These are phyloP conservation scores for Leucosporidium yakuticum DNA, from an alignment of 768 basidiomycete genomes.

Conservation along the genomic window DNA sequence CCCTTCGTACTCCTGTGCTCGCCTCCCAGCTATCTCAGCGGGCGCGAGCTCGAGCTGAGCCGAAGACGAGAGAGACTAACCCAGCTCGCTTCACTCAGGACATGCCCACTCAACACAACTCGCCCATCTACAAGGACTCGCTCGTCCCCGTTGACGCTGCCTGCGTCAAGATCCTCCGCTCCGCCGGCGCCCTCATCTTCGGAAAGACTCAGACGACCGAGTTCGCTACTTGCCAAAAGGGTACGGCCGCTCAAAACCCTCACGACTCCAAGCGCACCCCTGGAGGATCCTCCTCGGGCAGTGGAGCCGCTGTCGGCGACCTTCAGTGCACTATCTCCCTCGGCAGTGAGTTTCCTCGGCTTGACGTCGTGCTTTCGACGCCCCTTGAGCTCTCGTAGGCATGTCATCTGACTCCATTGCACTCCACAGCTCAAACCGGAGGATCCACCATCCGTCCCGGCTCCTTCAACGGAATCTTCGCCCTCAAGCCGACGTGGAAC, in stretches of 20 bases:
- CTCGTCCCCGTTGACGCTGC: slow-evolving; percentile 37
- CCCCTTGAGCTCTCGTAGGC: background rate
- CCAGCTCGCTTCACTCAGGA: slow-evolving; percentile 30
- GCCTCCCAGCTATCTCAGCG: too few relatives aligned
- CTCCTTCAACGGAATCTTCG: slow-evolving; percentile 42
- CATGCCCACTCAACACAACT: slow-evolving; percentile 42
- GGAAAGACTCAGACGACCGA: slow-evolving; percentile 40
- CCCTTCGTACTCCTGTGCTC: background rate
- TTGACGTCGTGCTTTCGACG: background rate
- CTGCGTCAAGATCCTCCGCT: slow-evolving; percentile 34
- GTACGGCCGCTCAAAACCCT: slow-evolving; percentile 35
- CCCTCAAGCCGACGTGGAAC: slow-evolving; percentile 43
- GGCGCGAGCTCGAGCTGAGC: background rate
- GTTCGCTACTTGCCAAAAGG: slow-evolving; percentile 38
- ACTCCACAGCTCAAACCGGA: slow-evolving; percentile 25
- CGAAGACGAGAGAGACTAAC: too few relatives aligned
- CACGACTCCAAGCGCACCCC: slow-evolving; percentile 39
- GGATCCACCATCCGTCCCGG: slow-evolving; percentile 42
- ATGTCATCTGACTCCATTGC: background rate
- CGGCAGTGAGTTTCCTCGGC: slow-evolving; percentile 35
- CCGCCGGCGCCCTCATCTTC: slow-evolving; percentile 37
- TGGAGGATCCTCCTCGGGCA: slow-evolving; percentile 42
- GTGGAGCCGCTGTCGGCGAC: slow-evolving; percentile 42
- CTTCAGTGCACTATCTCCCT: slow-evolving; percentile 40
- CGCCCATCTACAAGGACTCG: slow-evolving; percentile 39